Base-by-base conservation (phyloP, 2,329 filamentous ascomycete genomes). In the Talaromyces pinophilus region DNA sequence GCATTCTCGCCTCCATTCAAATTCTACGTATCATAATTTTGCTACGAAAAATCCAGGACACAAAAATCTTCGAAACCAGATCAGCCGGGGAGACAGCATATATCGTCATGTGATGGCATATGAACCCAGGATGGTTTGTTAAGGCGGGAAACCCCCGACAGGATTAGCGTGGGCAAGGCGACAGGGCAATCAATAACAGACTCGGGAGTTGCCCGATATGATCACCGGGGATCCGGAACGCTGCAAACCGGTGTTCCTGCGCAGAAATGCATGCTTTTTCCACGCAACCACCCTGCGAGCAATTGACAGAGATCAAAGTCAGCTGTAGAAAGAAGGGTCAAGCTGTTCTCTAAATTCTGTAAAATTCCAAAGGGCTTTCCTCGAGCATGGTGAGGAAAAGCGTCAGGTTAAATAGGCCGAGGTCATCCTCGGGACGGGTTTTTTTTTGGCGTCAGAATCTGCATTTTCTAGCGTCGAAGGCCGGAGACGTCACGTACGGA, bases 151-250 rank as follows among this genome's bases (percentile, higher is more conserved):
- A 38, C 30, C 54, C 54, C 54, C 54, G n/a, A 57, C 54, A 57
- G 54, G n/a, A 38, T 40, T 57, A 57, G 54, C 54, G 54, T 40
- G 33, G 54, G 2, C 33, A 57, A 25, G 54, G 33, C 30, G 54
- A 57, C 33, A 57, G 40, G 54, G 54, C 54, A 57, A 57, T 57
- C 54, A 57, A 57, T 57, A 25, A 17, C 54, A 57, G 54, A 40
- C 54, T 57, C 57, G 57, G 57, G 57, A 44, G 10, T 59, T 64
- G 28, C 62, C 62, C 62, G 52, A 64, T 35, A 17, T 40, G 62
- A 59, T 64, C 62, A 64, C 62, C 62, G 62, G 42, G 25, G 25
- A 15, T 46, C 22, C 57, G 57, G 57, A 46, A 60, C 19, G 38
- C 57, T 33, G 57, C 33, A 40, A 22, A 22, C 10, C 15, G n/a